These are phyloP conservation scores for Polychaeton citri DNA, from an alignment of 2,329 filamentous ascomycete species.

Conservation along the genomic window DNA sequence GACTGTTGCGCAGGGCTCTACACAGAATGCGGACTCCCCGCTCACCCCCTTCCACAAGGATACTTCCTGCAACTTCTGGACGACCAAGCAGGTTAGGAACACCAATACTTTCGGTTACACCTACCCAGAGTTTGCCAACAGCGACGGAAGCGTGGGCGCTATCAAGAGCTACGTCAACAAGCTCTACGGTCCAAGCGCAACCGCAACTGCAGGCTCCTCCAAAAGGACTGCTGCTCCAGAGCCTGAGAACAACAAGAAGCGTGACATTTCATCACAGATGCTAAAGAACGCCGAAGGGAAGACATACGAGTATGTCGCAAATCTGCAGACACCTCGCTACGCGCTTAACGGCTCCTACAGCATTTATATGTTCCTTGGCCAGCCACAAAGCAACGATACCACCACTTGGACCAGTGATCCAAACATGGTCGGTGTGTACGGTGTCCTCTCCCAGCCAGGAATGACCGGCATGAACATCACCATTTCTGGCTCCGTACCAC, in stretches of 20 bases:
- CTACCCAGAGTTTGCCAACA: slow-evolving; percentile 52
- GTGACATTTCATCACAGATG: neutral
- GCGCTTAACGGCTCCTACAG: slow-evolving; percentile 48
- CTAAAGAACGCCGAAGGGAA: neutral
- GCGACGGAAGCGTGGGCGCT: slow-evolving; percentile 23
- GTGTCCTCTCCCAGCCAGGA: slow-evolving; percentile 25
- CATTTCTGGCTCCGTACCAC: slow-evolving; percentile 30
- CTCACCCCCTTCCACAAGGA: slow-evolving; percentile 51
- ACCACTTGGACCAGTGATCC: slow-evolving; percentile 37
- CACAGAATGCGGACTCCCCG: slow-evolving; percentile 8
- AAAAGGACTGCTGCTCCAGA: slow-evolving; percentile 11
- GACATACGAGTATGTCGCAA: slow-evolving; percentile 44
- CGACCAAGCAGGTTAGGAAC: slow-evolving; percentile 46
- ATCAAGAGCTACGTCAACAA: slow-evolving; percentile 37
- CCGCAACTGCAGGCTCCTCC: slow-evolving; percentile 19
- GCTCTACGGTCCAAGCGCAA: slow-evolving; percentile 38
- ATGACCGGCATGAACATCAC: slow-evolving; percentile 13
- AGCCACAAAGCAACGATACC: slow-evolving; percentile 27
- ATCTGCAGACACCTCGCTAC: slow-evolving; percentile 48
- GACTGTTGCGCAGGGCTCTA: slow-evolving; percentile 15
- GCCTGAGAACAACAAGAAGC: slow-evolving; percentile 1
- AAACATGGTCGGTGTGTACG: slow-evolving; percentile 49
- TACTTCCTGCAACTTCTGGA: slow-evolving; percentile 51
- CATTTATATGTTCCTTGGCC: slow-evolving; percentile 56
- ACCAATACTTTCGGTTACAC: slow-evolving; percentile 56